Base-by-base conservation (phyloP, 1,284 basidiomycete species). In the Moniliophthora roreri region DNA sequence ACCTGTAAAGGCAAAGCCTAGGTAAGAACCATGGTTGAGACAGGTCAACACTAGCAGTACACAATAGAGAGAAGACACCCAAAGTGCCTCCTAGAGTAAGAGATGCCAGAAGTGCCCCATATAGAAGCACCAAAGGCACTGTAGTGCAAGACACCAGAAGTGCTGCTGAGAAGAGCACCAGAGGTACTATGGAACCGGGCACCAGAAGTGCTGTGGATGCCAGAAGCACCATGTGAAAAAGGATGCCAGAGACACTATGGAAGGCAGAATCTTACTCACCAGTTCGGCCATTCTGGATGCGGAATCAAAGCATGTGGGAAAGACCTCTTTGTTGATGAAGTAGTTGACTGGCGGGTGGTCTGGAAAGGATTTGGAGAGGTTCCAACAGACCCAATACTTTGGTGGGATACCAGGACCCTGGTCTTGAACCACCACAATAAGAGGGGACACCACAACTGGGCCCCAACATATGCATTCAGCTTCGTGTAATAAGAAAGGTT, bases 321-420 rank as follows among this genome's bases (percentile, higher is more conserved):
- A 71, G 3, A 67, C 57, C 0, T 67, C 63, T 10, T 63, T 63
- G n/a, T 67, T 51, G 7, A 70, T 60, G 35, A 55, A 58, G n/a
- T 61, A 62, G 50, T 74, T 74, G 2, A 68, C 62, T 0, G 70
- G 67, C 11, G 55, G 34, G 4, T 45, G 32, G 0, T 23, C 6
- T 5, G 23, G 18, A 3, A 36, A 32, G 6, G 36, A 54, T 47
- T 61, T 64, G 6, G 63, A 67, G 6, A 63, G 59, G 50, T 67
- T 56, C 11, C 61, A 53, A 45, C 63, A 65, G 1, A 66, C 50
- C 2, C 62, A 36, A 3, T 55, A 18, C 48, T 66, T 65, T 26
- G 61, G 54, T 1, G 62, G 63, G 5, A 34, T 4, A 13, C 53
- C 60, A 4, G 61, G 59, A 20, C 56, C 60, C 42, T 59, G 52